Evolutionary conservation across 2,329 filamentous ascomycete genomes (phyloP), one percentile per base, ranked within the genome.

Genomic region (Colletotrichum gloeosporioides): DNA sequence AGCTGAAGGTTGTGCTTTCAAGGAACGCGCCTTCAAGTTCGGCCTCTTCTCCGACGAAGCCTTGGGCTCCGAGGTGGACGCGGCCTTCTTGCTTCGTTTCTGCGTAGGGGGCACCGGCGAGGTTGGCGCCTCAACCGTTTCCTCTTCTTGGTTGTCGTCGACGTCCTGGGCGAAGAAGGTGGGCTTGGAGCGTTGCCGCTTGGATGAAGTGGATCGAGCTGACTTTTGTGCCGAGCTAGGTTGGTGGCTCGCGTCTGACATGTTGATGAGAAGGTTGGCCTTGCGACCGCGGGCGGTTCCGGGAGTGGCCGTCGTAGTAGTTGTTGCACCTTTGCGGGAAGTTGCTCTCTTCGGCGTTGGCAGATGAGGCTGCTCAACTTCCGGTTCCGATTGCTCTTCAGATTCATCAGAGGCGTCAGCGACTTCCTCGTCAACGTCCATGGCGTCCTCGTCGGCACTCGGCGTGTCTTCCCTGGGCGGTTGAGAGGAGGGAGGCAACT

Each of bases 81-180:
- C 44, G 6, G n/a, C 44, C n/a, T 53, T 53, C n/a, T 53, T 53
- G 44, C n/a, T 53, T 53, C 44, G 44, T 53, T 53, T 53, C n/a
- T 53, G 44, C n/a, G 44, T 13, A 3, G 55, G 10, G 8, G 55
- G 1, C 15, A 3, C 15, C 0, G 55, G 55, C 55, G 55, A 59
- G 6, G 55, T 59, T 59, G n/a, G 31, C 13, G 62, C 16, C 62
- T 44, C 4, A 6, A 3, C 13, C n/a, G 22, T 15, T 64, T 69
- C 68, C 27, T 70, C 57, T 12, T 49, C 36, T 16, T 73, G 57
- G 16, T 71, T 64, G 8, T 79, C 80, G 0, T 78, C 78, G 77
- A 80, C 77, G 3, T 82, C 80, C 69, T 85, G 81, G 57, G 85
- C 83, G 77, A 87, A 88, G 71, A 84, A 88, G 22, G 87, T 88